These are phyloP conservation scores for Durotheca rogersii DNA, from an alignment of 495 filamentous ascomycete species.

Conservation along the genomic window DNA sequence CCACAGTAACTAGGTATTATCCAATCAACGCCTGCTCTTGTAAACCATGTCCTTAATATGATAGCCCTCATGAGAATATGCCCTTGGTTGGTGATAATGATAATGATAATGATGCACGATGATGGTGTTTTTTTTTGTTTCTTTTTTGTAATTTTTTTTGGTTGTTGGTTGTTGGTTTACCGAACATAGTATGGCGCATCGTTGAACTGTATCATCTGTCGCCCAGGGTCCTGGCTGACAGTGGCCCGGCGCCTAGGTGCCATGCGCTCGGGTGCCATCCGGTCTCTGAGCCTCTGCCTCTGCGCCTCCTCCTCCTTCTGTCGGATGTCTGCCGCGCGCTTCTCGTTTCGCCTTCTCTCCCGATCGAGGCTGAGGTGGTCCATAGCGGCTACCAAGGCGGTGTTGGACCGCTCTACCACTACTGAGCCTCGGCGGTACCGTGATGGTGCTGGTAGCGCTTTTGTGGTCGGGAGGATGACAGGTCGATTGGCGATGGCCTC, in stretches of 20 bases:
- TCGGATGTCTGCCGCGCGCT: conserved; percentile 6
- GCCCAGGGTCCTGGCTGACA: conserved; percentile 3
- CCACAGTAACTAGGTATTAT: conserved; percentile 18
- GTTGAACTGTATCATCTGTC: conserved; percentile 13
- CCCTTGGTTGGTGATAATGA: conserved; percentile 7
- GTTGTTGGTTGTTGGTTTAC: conserved; percentile 4
- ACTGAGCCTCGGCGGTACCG: conserved; percentile 36
- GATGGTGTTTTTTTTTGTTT: not conserved
- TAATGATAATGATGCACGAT: too few relatives aligned
- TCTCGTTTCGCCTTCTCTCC: conserved; percentile 22
- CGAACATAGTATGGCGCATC: conserved; percentile 15
- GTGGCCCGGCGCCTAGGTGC: conserved; percentile 8
- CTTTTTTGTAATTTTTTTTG: not conserved
- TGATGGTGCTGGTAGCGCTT: not conserved
- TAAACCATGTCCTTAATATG: conserved; percentile 18
- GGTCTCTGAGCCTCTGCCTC: conserved; percentile 25
- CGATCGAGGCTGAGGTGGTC: conserved; percentile 29
- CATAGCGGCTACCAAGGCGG: conserved; percentile 13
- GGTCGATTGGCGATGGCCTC: conserved; percentile 34
- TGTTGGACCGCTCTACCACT: conserved; percentile 13
- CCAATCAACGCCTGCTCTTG: conserved; percentile 13
- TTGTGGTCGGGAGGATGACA: conserved; percentile 18
- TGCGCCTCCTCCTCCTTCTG: conserved; percentile 31
- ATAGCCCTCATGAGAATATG: not conserved
- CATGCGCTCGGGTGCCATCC: conserved; percentile 28